A percentile compares a stretch with the other conserved stretches of the same genome.
These are phyloP conservation scores for Saxophila tyrrhenica DNA, from an alignment of 495 filamentous ascomycete genomes.

Conservation along the genomic window DNA sequence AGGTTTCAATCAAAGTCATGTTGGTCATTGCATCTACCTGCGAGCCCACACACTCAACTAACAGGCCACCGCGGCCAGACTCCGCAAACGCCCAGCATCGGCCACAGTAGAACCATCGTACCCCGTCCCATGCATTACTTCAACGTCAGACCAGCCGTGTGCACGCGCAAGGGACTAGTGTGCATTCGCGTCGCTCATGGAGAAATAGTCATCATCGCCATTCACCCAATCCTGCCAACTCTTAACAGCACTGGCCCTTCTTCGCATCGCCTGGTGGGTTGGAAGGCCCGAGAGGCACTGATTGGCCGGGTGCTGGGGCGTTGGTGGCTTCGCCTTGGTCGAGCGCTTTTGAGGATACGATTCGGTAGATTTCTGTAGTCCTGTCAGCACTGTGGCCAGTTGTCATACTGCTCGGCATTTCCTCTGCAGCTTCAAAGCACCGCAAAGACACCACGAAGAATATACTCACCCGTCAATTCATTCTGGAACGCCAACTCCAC, in stretches of 20 bases:
- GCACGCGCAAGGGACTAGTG: no score
- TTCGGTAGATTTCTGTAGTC: conserved; percentile 88
- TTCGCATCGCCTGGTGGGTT: conserved; percentile 63
- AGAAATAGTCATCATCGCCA: not conserved
- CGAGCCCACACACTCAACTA: not conserved
- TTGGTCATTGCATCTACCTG: not conserved
- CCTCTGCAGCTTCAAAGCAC: not conserved
- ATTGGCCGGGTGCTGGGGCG: conserved; percentile 57
- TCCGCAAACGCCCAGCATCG: not conserved
- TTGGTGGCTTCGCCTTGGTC: conserved; percentile 70
- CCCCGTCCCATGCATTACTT: not conserved
- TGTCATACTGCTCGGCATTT: not conserved
- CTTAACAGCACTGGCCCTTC: conserved; percentile 82
- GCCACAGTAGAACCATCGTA: not conserved
- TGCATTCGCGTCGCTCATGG: not conserved
- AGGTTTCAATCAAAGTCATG: no score
- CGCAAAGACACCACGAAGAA: not conserved
- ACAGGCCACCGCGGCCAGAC: not conserved
- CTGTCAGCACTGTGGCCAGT: not conserved
- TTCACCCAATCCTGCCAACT: conserved; percentile 50
- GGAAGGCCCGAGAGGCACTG: conserved; percentile 57
- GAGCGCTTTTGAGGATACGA: conserved; percentile 93
- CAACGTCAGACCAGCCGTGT: not conserved
- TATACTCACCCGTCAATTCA: conserved; percentile 79
- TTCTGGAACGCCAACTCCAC: conserved; percentile 99